Conservation (phyloP, 495 filamentous ascomycete species). For the Cenococcum geophilum region DNA sequence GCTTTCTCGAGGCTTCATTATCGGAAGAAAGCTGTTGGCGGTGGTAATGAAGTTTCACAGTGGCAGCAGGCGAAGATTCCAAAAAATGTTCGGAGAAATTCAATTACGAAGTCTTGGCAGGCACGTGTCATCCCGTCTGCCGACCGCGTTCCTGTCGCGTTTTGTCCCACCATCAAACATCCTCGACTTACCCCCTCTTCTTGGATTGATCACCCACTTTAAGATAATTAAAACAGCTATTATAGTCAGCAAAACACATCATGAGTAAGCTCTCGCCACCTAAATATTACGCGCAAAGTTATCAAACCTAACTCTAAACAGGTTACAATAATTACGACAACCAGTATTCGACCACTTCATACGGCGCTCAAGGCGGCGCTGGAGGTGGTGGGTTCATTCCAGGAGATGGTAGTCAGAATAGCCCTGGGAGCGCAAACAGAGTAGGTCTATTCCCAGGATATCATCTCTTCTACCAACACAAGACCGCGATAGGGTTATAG, state of each 20-base stretch:
- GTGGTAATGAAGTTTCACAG: not conserved
- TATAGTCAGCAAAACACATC: not conserved
- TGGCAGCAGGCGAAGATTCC: not conserved
- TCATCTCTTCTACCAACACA: constrained; percentile 18
- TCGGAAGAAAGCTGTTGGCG: not conserved
- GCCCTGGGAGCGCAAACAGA: constrained; percentile 40
- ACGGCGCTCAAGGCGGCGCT: constrained; percentile 52
- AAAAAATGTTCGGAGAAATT: constrained; percentile 14
- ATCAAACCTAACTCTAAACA: constrained; percentile 3
- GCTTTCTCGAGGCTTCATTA: constrained; percentile 56
- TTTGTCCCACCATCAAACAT: constrained; percentile 2
- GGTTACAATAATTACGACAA: constrained; percentile 30
- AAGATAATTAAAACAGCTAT: not conserved
- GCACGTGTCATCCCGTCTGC: constrained; percentile 16
- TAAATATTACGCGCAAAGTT: not conserved
- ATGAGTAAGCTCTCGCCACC: constrained; percentile 17
- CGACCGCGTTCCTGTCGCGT: constrained; percentile 17
- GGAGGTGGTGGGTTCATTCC: constrained; percentile 64
- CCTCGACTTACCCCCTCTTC: not conserved
- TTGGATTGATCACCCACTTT: not conserved
- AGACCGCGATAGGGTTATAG: constrained; percentile 45
- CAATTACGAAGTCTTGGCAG: constrained; percentile 21
- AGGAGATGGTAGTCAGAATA: constrained; percentile 45
- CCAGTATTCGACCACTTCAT: constrained; percentile 52
- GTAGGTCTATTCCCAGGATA: constrained; percentile 34